These are phyloP conservation scores for Pyrenochaeta sp. DNA, from an alignment of 2,329 filamentous ascomycete species.

Conservation along the genomic window DNA sequence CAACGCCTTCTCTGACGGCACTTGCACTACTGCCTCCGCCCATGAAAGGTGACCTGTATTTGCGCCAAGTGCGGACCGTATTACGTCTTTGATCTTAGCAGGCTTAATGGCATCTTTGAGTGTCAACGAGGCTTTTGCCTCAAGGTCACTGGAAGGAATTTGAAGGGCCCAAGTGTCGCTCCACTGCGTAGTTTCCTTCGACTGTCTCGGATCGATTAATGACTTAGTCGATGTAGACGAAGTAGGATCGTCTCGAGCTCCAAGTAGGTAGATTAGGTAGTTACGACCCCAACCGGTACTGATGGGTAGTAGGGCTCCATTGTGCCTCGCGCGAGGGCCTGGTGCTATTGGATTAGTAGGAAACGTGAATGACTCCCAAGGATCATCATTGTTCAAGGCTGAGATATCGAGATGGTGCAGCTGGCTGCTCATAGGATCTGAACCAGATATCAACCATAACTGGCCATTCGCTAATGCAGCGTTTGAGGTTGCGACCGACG, in stretches of 20 bases:
- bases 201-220: slow-evolving; percentile 13
- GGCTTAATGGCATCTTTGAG: slow-evolving; percentile 49
- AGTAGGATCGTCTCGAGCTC: slow-evolving; percentile 27
- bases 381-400: slow-evolving; percentile 25
- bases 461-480: slow-evolving; percentile 48
- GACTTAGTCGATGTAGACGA: not conserved
- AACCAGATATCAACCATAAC: slow-evolving; percentile 52
- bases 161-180: slow-evolving; percentile 58
- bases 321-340: slow-evolving; percentile 51
- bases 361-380: slow-evolving; percentile 53
- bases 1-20: slow-evolving; percentile 42
- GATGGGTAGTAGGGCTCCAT: slow-evolving; percentile 52
- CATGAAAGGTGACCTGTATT: slow-evolving; percentile 53
- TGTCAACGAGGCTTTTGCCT: slow-evolving; percentile 29
- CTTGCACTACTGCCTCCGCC: slow-evolving; percentile 53
- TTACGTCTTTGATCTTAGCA: slow-evolving; percentile 56
- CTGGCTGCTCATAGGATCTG: slow-evolving; percentile 41
- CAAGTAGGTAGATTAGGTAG: slow-evolving; percentile 56
- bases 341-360: slow-evolving; percentile 54
- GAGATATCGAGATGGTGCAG: slow-evolving; percentile 37
- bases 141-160: slow-evolving; percentile 48
- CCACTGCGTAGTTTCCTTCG: slow-evolving; percentile 39
- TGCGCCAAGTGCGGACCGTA: slow-evolving; percentile 51
- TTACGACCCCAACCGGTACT: slow-evolving; percentile 56
- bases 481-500: slow-evolving; percentile 43